A percentile compares a stretch with the other conserved stretches of the same genome.
These are phyloP conservation scores for Leccinum fibrillosum DNA, from an alignment of 768 basidiomycete species.

Conservation along the genomic window DNA sequence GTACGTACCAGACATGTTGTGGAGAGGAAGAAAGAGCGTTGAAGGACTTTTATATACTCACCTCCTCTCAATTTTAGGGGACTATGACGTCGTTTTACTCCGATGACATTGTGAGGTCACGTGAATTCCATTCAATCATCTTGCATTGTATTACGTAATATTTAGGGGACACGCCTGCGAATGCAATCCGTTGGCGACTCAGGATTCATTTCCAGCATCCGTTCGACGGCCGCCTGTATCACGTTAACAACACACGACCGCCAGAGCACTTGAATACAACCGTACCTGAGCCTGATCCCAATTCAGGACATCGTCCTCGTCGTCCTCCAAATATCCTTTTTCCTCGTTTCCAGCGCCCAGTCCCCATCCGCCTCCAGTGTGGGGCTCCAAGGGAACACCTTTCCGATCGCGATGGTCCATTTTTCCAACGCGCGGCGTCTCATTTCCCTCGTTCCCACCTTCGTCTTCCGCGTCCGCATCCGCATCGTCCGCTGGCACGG, in stretches of 20 bases:
- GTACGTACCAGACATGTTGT: conserved; percentile 15
- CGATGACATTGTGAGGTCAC: conserved; percentile 5
- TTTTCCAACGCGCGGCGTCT: conserved; percentile 52
- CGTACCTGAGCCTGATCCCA: conserved; percentile 71
- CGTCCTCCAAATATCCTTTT: conserved; percentile 55
- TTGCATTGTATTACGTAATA: conserved; percentile 2
- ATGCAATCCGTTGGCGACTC: conserved; percentile 23
- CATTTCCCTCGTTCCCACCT: conserved; percentile 48
- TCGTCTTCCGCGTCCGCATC: conserved; percentile 32
- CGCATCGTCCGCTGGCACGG: conserved; percentile 22
- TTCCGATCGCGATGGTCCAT: conserved; percentile 31
- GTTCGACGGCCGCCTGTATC: conserved; percentile 50
- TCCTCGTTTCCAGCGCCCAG: conserved; percentile 60
- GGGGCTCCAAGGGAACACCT: conserved; percentile 20
- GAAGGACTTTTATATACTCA: neutral
- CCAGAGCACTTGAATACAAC: neutral
- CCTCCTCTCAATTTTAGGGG: conserved; percentile 10
- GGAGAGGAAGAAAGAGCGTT: neutral
- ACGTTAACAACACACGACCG: neutral
- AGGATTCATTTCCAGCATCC: conserved; percentile 53
- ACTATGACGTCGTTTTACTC: conserved; percentile 12
- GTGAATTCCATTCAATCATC: neutral
- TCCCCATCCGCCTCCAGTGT: conserved; percentile 74
- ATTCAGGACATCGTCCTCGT: conserved; percentile 60
- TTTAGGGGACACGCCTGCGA: conserved; percentile 24